Base-by-base conservation (phyloP, 2,329 filamentous ascomycete species). In the Aspergillus unguis region DNA sequence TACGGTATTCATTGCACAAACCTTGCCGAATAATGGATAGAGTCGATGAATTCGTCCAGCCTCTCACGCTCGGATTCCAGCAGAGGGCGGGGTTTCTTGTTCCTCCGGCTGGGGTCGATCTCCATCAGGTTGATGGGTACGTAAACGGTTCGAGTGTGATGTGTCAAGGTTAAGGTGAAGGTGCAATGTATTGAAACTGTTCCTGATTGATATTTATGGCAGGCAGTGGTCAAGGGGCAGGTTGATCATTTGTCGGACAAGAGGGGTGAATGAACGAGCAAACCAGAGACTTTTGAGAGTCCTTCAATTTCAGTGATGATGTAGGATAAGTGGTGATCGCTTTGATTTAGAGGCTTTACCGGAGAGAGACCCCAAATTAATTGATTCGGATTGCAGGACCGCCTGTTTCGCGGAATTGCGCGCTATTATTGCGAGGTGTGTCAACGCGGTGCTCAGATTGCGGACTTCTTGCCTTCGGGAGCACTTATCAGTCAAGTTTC, bases 11-110 rank as follows among this genome's bases (percentile, higher is more conserved):
- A 26, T 29, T 17, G 44, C 50, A 68, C 81, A 65, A 78, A 95
- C 91, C 91, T 84, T 58, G 88, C 84, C 48, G 92, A 97, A 77
- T 99, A 99, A 75, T 97, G 92, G 64, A 99, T 99, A 31, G 85
- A 84, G 65, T 97, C 91, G 61, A 94, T 84, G 69, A 89, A 97
- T 72, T 97, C 92, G 57, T 96, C 90, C 54, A 99, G 80, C 55
- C 87, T 85, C 61, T 87, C 84, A 60, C 88, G 85, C 80, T 99
- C 94, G 17, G 80, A 76, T 58, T 96, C 90, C 31, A 86, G 84
- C 52, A 99, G 77, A 57, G 86, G 82, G 56, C 92, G 85, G 38
- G 94, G 89, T 70, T 84, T 83, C 76, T 88, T 87, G 77, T 97
- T 97, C 70, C 92, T 88, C 71, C 92, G 85, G 64, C 80, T 86